Evolutionary conservation across 257 asterid species (phyloP).

Genomic region (Primulina eburnea): DNA sequence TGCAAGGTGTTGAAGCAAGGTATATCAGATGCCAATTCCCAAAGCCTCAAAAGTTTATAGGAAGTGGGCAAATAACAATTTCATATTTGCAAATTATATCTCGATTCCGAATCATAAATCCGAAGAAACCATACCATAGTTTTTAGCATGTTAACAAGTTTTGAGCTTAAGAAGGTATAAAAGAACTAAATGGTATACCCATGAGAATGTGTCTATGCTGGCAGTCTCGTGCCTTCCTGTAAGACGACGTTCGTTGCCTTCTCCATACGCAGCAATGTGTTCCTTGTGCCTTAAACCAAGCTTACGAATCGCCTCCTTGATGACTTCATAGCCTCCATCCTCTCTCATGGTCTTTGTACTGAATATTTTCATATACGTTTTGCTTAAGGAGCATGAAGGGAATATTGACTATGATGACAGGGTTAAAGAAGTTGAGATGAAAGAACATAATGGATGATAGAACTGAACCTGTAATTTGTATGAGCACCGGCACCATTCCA

Average conservation of each 20-base stretch:
- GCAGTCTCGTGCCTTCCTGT: conserved; percentile 57
- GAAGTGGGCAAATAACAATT: no score
- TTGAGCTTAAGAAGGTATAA: not conserved
- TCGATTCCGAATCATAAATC: no score
- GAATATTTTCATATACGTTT: not conserved
- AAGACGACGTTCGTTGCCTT: conserved; percentile 56
- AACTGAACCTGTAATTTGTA: conserved; percentile 51
- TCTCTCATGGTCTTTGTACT: conserved; percentile 55
- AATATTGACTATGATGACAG: not conserved
- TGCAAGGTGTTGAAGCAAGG: no score
- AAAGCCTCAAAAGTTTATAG: no score
- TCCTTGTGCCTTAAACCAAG: conserved; percentile 48
- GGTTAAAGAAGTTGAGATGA: not conserved
- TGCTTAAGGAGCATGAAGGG: not conserved
- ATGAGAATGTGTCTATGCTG: conserved; percentile 46
- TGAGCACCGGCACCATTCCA: conserved; percentile 74
- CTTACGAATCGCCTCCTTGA: conserved; percentile 58
- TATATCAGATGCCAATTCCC: no score
- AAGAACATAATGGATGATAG: not conserved
- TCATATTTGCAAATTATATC: no score
- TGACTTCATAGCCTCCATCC: conserved; percentile 52
- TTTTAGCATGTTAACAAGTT: not conserved
- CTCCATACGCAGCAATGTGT: conserved; percentile 56
- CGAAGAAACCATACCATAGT: not conserved
- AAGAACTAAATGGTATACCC: conserved; percentile 32